Evolutionary conservation across 2,329 filamentous ascomycete genomes (phyloP).

Genomic region (Fusarium tricinctum): DNA sequence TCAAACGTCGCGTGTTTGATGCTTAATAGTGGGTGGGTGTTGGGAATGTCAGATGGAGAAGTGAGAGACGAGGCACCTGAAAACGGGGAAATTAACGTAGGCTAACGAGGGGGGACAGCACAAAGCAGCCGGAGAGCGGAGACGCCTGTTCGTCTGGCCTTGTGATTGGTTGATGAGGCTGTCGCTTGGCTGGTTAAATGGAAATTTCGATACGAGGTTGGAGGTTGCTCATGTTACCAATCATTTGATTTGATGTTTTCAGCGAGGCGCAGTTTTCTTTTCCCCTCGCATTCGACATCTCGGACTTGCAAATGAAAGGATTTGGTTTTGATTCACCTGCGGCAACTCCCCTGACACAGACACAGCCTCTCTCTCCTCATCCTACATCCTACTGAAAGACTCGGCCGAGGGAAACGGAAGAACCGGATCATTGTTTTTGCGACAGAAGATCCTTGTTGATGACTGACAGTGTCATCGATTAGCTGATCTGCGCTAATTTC

Average conservation of each 20-base stretch:
- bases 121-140: neutral
- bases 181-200: neutral
- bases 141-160: neutral
- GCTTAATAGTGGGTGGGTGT: conserved; percentile 2
- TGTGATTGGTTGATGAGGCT: neutral
- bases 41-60: neutral
- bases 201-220: conserved; percentile 7
- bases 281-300: neutral
- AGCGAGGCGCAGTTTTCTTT: neutral
- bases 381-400: neutral
- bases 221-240: neutral
- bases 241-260: conserved; percentile 1
- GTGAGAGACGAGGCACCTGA: neutral
- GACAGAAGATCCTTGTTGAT: neutral
- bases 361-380: neutral
- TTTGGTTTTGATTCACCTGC: neutral
- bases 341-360: neutral
- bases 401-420: no score
- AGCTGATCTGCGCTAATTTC: no score
- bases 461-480: neutral
- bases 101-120: conserved; percentile 20
- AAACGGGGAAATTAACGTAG: conserved; percentile 9
- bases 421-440: neutral
- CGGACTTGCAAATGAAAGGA: neutral
- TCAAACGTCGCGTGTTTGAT: neutral